A percentile compares a stretch with the other conserved stretches of the same genome.
Conservation (phyloP, 208 protist species). For the Acanthamoeba lenticulata region DNA sequence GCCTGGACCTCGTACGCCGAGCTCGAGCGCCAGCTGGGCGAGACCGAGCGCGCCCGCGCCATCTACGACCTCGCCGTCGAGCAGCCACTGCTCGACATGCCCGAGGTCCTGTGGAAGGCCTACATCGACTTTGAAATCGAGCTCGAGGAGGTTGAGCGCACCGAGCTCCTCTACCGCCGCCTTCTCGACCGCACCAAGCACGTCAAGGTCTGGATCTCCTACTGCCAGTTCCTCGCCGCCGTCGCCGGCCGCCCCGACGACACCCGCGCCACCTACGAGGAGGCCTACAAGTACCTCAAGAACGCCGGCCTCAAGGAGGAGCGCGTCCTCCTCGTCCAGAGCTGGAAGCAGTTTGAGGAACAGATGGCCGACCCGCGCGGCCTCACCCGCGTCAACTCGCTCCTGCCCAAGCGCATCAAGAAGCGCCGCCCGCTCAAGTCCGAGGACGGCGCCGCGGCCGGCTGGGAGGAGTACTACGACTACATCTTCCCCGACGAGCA, state of each 20-base stretch:
- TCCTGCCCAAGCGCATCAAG: constrained; percentile 84
- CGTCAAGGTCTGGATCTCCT: constrained; percentile 90
- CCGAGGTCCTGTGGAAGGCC: constrained; percentile 92
- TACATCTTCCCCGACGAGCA: constrained; percentile 87
- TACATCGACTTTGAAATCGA: constrained; percentile 91
- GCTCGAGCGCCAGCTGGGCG: constrained; percentile 85
- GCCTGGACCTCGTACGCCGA: constrained; percentile 89
- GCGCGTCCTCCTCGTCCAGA: constrained; percentile 83
- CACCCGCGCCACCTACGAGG: constrained; percentile 69
- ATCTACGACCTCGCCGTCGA: constrained; percentile 90
- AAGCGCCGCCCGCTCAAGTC: constrained; percentile 80
- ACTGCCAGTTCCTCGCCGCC: constrained; percentile 80
- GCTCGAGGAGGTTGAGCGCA: constrained; percentile 74
- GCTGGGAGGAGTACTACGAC: constrained; percentile 88
- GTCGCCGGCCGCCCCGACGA: not conserved
- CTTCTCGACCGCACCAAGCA: constrained; percentile 89
- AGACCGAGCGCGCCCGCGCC: constrained; percentile 83
- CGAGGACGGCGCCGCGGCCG: constrained; percentile 80
- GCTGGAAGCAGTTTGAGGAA: constrained; percentile 78
- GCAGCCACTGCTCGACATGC: constrained; percentile 90
- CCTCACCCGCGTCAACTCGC: constrained; percentile 43
- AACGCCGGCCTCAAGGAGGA: constrained; percentile 77
- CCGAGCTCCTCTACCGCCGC: constrained; percentile 85
- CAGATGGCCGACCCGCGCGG: constrained; percentile 62
- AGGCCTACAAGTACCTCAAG: constrained; percentile 76